A percentile compares a stretch with the other conserved stretches of the same genome.
Conservation (phyloP, 1,284 basidiomycete species). For the Tylopilus microsporus region DNA sequence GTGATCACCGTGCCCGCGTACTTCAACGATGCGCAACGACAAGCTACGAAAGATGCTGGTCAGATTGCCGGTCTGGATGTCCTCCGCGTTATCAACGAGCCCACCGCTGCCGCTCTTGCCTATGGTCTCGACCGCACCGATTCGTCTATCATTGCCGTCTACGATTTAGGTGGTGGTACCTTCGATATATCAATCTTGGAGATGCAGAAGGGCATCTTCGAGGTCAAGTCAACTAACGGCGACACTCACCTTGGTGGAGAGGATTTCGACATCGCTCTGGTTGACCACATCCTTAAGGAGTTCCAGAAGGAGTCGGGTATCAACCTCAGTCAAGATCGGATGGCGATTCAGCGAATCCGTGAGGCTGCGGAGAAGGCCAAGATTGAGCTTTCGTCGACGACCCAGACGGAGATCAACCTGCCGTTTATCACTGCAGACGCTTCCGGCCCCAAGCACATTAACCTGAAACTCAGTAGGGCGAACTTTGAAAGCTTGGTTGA, state of each 20-base stretch:
- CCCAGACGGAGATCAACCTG: slow-evolving; percentile 92
- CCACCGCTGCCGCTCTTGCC: slow-evolving; percentile 94
- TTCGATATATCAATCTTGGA: slow-evolving; percentile 98
- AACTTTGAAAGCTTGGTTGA: slow-evolving; percentile 87
- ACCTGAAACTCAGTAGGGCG: slow-evolving; percentile 81
- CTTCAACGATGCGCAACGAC: slow-evolving; percentile 98
- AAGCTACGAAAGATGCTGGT: slow-evolving; percentile 97
- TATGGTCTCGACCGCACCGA: slow-evolving; percentile 88
- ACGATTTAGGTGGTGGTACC: slow-evolving; percentile 92
- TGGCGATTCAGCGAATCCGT: slow-evolving; percentile 99
- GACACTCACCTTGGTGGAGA: slow-evolving; percentile 99
- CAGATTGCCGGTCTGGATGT: slow-evolving; percentile 96
- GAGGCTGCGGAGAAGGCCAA: slow-evolving; percentile 99
- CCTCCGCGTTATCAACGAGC: slow-evolving; percentile 98
- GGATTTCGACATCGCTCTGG: slow-evolving; percentile 91
- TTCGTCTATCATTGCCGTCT: slow-evolving; percentile 89
- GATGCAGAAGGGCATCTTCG: slow-evolving; percentile 99
- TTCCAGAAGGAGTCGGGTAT: slow-evolving; percentile 93
- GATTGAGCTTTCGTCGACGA: slow-evolving; percentile 92
- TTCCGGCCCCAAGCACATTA: slow-evolving; percentile 94
- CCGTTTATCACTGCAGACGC: slow-evolving; percentile 97
- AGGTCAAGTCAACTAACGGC: slow-evolving; percentile 99
- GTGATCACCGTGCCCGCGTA: slow-evolving; percentile 97
- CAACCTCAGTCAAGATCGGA: slow-evolving; percentile 80
- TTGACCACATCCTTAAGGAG: slow-evolving; percentile 82